A percentile compares a stretch with the other conserved stretches of the same genome.
These are phyloP conservation scores for Cryptosporidium xiaoi DNA, from an alignment of 169 alveolate genomes.

Conservation along the genomic window DNA sequence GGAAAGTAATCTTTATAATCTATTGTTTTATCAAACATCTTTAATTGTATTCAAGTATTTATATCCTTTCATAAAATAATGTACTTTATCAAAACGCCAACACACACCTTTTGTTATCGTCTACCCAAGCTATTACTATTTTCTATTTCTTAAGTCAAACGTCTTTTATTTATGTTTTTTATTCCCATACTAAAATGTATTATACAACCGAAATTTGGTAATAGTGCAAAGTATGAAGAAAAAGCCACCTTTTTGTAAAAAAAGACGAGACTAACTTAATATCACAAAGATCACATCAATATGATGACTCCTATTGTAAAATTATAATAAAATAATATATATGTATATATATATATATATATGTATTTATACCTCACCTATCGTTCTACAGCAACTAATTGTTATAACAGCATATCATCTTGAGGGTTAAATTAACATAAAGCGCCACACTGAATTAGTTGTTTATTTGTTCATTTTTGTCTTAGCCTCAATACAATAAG, in stretches of 20 bases:
- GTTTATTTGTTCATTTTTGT: too few species aligned
- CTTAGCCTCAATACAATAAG: too few species aligned
- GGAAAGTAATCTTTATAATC: conserved; percentile 69
- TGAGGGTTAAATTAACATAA: not conserved
- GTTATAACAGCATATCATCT: not conserved
- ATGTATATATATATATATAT: not conserved
- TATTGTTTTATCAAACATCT: conserved; percentile 45
- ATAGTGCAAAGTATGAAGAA: too few species aligned
- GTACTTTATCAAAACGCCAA: too few species aligned
- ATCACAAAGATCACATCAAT: not conserved
- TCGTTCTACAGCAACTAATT: not conserved
- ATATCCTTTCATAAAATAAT: not conserved
- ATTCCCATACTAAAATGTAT: too few species aligned
- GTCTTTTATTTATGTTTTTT: too few species aligned
- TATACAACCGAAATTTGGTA: too few species aligned
- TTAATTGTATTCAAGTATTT: not conserved
- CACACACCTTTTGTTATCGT: too few species aligned
- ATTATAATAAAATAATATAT: not conserved
- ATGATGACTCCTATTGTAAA: not conserved
- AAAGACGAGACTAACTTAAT: not conserved
- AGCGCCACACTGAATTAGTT: too few species aligned
- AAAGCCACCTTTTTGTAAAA: not conserved
- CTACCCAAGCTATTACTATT: too few species aligned
- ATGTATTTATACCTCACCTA: too few species aligned
- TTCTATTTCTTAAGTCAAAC: too few species aligned